Evolutionary conservation across 2,329 filamentous ascomycete species (phyloP), one percentile per base, ranked within the genome.

Genomic region (Phaeomoniella chlamydospora): DNA sequence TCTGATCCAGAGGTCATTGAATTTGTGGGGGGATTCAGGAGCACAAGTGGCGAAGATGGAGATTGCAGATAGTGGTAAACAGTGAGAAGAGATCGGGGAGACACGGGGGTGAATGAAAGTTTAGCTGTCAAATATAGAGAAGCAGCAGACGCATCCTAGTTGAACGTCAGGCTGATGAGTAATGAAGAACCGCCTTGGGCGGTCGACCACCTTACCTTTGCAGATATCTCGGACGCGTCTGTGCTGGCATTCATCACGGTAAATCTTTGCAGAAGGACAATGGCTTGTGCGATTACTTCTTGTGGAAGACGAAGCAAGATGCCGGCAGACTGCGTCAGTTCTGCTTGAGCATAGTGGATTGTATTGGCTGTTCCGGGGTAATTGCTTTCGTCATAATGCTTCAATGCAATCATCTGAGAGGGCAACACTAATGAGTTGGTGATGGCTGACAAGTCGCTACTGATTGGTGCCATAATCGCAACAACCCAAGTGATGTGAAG

Each of bases 291-390:
- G 29, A 90, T 83, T 29, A 84, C 74, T 46, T 86, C 83, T 53
- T 94, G 86, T 4, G 85, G 82, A 29, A 96, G 67, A 33, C 83
- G 74, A 3, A 98, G 69, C 13, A 96, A 71, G 35, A 92, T 69
- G 1, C 64, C 64, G 6, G 64, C 64, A 3, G 61, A 53, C 41
- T 65, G 62, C 1, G 62, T 67, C 16, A 67, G 53, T 38, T 58
- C 53, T 4, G 53, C 53, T 11, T 58, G 59, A 2, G 61, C 59
- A 43, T 58, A 65, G 29, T 61, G 58, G 39, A 64, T 51, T 2
- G 62, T 64, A 4, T 50, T 47, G 41, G 62, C 59, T 16, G 65
- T 48, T 14, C 60, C 59, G 9, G 54, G 38, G 4, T 57, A 49
- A 11, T 64, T 49, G 26, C 57, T 57, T 41, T 64, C 61, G 13